phyloP scores from a whole-genome alignment of 2,329 filamentous ascomycete species.

The Talaromyces piceae region DNA sequence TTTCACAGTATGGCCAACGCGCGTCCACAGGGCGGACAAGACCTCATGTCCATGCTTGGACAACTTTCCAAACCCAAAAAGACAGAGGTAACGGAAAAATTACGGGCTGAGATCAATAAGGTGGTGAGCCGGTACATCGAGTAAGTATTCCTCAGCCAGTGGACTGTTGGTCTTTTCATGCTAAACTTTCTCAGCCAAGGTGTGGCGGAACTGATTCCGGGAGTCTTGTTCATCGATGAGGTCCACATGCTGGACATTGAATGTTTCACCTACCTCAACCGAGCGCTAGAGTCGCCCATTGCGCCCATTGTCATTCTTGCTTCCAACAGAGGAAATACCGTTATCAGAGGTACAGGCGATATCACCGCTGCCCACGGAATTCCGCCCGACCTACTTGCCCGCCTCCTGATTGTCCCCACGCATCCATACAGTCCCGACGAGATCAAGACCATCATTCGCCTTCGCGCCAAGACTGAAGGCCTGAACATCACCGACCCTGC shows the following conservation, averaged over 20 bases:
- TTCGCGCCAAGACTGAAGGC: slow-evolving; percentile 74
- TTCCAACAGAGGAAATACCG: slow-evolving; percentile 90
- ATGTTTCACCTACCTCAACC: slow-evolving; percentile 98
- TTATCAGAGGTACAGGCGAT: slow-evolving; percentile 76
- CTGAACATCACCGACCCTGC: slow-evolving; percentile 74
- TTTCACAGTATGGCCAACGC: slow-evolving; percentile 67
- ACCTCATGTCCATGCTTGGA: slow-evolving; percentile 99
- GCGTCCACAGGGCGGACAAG: slow-evolving; percentile 89
- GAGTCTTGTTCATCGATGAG: slow-evolving; percentile 97
- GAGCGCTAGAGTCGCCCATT: slow-evolving; percentile 89
- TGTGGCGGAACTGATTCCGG: slow-evolving; percentile 94
- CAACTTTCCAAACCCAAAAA: slow-evolving; percentile 99
- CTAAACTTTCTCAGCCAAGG: slow-evolving; percentile 51
- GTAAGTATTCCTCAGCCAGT: slow-evolving; percentile 2
- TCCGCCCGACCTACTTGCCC: slow-evolving; percentile 84
- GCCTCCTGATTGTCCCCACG: slow-evolving; percentile 92
- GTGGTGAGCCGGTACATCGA: slow-evolving; percentile 99
- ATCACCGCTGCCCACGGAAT: slow-evolving; percentile 86
- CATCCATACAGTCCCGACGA: slow-evolving; percentile 81
- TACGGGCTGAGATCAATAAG: slow-evolving; percentile 95
- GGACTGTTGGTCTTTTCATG: background rate
- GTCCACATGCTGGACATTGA: slow-evolving; percentile 99
- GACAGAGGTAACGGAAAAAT: slow-evolving; percentile 98
- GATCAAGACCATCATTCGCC: slow-evolving; percentile 84
- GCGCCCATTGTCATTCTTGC: slow-evolving; percentile 96